Evolutionary conservation across 2,329 filamentous ascomycete genomes (phyloP), one percentile per base, ranked within the genome.

Genomic region (Epicoccum nigrum): DNA sequence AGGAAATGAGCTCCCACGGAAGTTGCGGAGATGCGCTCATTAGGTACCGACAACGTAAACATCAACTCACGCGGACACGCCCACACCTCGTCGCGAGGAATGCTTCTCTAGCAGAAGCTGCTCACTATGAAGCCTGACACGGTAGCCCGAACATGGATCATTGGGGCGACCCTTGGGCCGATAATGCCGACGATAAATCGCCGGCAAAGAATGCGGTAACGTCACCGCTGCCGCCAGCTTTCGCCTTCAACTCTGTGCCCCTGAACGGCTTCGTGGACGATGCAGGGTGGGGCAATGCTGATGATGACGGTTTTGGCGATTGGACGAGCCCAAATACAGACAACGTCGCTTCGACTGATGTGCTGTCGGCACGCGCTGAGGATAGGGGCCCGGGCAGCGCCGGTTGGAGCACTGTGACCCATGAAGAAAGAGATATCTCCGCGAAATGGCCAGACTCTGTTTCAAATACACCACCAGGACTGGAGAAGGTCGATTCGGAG

Each of bases 101-200:
- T 71, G 68, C 65, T 65, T 62, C 55, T 55, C 44, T 66, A 60
- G 49, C 54, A 59, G 56, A 59, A 54, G 56, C 56, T 48, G 52
- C 64, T 64, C 70, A 72, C 56, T 69, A 73, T 73, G 71, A 71
- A 62, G 69, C 62, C 57, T 64, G 53, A 56, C 42, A 63, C 51
- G 48, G 44, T 53, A 49, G 54, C 55, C 45, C 61, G 60, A 73
- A 54, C 49, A 74, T 74, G 72, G 72, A 74, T 67, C 67, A 73
- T 59, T 74, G 72, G 72, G 68, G 70, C 58, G 72, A 74, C 70
- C 72, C 72, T 61, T 74, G 72, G 72, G 70, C 70, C 55, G 70
- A 73, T 59, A 64, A 72, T 64, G 55, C 58, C 60, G 55, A 59
- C 49, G 51, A 51, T 50, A 56, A 56, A 41, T 57, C 54, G 30